phyloP scores from a whole-genome alignment of 768 basidiomycete genomes.

The Leucocoprinus birnbaumii region DNA sequence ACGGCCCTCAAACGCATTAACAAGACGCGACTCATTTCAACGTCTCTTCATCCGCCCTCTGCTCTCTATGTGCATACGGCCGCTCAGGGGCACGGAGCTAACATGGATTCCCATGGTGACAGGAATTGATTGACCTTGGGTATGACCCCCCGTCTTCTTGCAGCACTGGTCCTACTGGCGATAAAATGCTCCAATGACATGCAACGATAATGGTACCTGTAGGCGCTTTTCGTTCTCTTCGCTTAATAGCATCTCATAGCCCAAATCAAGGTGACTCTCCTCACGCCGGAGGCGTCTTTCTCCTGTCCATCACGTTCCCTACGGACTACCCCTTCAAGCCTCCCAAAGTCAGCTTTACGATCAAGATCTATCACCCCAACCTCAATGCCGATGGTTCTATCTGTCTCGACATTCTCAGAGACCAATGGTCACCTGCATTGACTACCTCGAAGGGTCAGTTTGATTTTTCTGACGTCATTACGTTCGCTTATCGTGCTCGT shows the following conservation, averaged over 20 bases:
- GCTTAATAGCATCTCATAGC: slow-evolving; percentile 23
- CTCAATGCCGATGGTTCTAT: slow-evolving; percentile 99
- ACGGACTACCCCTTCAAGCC: slow-evolving; percentile 99
- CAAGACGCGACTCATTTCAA: slow-evolving; percentile 67
- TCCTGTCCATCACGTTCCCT: slow-evolving; percentile 91
- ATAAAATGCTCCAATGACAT: slow-evolving; percentile 99
- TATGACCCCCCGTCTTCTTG: slow-evolving; percentile 99
- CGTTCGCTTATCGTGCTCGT: not conserved
- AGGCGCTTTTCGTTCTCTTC: slow-evolving; percentile 28
- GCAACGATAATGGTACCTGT: slow-evolving; percentile 99
- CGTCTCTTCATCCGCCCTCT: slow-evolving; percentile 8
- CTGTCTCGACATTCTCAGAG: slow-evolving; percentile 96
- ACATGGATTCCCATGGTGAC: slow-evolving; percentile 16
- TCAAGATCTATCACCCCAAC: slow-evolving; percentile 99
- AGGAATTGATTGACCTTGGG: slow-evolving; percentile 99
- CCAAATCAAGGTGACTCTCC: slow-evolving; percentile 85
- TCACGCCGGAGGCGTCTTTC: slow-evolving; percentile 98
- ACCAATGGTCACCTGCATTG: slow-evolving; percentile 98
- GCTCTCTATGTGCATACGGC: slow-evolving; percentile 10
- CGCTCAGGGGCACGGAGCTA: slow-evolving; percentile 14
- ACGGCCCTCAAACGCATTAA: slow-evolving; percentile 99
- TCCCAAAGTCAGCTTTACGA: slow-evolving; percentile 99
- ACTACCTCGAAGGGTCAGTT: slow-evolving; percentile 94
- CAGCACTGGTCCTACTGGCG: slow-evolving; percentile 96
- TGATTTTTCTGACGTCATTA: slow-evolving; percentile 3